Evolutionary conservation across 140 eudicot species (phyloP), one percentile per base, ranked within the genome.

Genomic region (Senecio squalidus): DNA sequence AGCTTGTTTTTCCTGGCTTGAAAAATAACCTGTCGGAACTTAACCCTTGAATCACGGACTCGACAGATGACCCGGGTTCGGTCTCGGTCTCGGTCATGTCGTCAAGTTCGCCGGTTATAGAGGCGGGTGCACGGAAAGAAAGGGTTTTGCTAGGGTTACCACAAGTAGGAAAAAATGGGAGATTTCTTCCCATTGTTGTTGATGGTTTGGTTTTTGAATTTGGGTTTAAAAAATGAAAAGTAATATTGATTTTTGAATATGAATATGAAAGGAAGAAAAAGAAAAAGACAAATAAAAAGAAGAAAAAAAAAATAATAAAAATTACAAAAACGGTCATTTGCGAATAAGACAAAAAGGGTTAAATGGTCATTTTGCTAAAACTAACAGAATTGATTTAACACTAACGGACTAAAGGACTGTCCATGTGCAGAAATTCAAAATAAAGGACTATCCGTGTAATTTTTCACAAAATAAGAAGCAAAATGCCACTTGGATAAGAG

Each of bases 21-120:
- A 82, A 89, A 67, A 89, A 84, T 44, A 89, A 74, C 68, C 97
- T 73, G 29, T 79, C 91, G 9, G 76, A 53, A 50, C 82, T 69
- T 21, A 84, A 50, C 52, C 88, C 93, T 9, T 57, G 52, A 24
- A 89, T 70, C 25, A 82, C 77, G 5, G 58, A 36, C 80, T 84
- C 88, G 0, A 78, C 61, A 2, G 84, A 54, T 5, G 76, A 66
- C 0, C 68, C 69, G 1, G 20, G 58, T 4, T 30, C 70, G n/a
- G n/a, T n/a, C 1, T 28, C 66, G 26, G 27, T 27, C 52, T 36
- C 33, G 6, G 11, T 41, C 71, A 45, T 72, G 44, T 70, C 64
- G 15, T 46, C 62, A 33, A 53, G 67, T 15, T 78, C 76, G 56
- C 40, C 64, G 54, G 66, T 9, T 5, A 50, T 50, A 23, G 9